Evolutionary conservation across 305 asterid species (phyloP), one percentile per base, ranked within the genome.

Genomic region (Solanum hybrid): DNA sequence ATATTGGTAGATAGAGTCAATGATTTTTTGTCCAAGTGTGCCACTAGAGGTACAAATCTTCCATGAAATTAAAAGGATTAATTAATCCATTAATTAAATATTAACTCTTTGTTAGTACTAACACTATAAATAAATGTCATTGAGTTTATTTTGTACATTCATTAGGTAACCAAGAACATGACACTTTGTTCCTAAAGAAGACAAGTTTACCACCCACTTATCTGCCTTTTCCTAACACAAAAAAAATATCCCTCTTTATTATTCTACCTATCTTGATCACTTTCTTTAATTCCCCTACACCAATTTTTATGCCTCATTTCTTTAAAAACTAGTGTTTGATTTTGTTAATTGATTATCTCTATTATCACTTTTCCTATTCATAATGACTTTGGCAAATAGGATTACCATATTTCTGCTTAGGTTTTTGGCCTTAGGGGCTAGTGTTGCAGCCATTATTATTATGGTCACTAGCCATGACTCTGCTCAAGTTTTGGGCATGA

Each of bases 131-230:
- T 84, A 45, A 51, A 51, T 80, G 91, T 89, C 90, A 86, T 88
- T 88, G 75, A 71, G 78, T 88, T 31, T 31, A 85, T 69, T 64
- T 29, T 75, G 79, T 79, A 45, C 72, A 85, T 24, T 92, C 90
- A 93, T 94, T 96, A 96, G 98, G 97, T 95, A 17, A 95, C 94
- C 97, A 95, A 95, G 94, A 96, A 93, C 31, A 87, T 77, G 90
- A 91, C 93, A 40, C 38, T 29, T 73, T 72, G 86, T 15, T 87
- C 79, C 60, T 71, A 87, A 93, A 90, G 87, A 91, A 71, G 89
- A 81, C 91, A 91, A 93, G 90, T 90, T 88, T 93, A 94, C 93
- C 93, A 90, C 94, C 93, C 88, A 27, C 90, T 88, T 90, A 95
- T 91, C 97, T 94, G 95, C 92, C 92, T 92, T 91, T 92, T 84